Base-by-base conservation (phyloP, 139 green algal species). In the Deuterostichococcus epilithicus region DNA sequence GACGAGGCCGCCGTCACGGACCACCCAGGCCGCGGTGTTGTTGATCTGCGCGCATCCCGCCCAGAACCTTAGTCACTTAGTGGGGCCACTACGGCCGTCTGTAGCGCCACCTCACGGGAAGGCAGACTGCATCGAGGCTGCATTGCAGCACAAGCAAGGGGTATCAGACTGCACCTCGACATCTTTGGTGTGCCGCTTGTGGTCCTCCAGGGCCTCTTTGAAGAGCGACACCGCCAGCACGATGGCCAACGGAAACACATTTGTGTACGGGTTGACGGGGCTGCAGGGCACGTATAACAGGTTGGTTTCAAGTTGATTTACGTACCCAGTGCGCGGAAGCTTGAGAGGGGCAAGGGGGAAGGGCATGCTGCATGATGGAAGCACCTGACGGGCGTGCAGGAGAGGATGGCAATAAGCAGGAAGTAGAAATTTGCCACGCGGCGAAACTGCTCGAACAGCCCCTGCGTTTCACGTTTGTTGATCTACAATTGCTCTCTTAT, bases 391-490 rank as follows among this genome's bases (percentile, higher is more conserved):
- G 86, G 82, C 20, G 89, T 94, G 66, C 86, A 78, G 1, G 89
- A 94, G 1, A 95, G 70, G 6, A 80, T 86, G 1, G 91, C 91
- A 20, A 93, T 83, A 18, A 91, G 33, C 0, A 88, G 90, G 77
- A 95, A 95, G 81, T 95, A 95, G 1, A 90, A 80, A 76, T 95
- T 95, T 34, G 91, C 91, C 0, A 95, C 80, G 25, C 91, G 86
- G 28, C 74, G 39, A 58, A 73, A 79, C 26, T 68, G 39, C 66
- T 79, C 42, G n/a, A 45, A 74, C 10, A 79, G 26, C 2, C 65
- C 74, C 73, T 78, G 45, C 45, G 10, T 36, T 5, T 13, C 69
- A 74, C 38, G 38, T n/a, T n/a, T n/a, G n/a, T n/a, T n/a, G 23
- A 74, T 35, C 20, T 60, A 5, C 18, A 38, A 73, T 42, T 72